Conservation (phyloP, 2,329 filamentous ascomycete genomes). For the Drechslera avenae region DNA sequence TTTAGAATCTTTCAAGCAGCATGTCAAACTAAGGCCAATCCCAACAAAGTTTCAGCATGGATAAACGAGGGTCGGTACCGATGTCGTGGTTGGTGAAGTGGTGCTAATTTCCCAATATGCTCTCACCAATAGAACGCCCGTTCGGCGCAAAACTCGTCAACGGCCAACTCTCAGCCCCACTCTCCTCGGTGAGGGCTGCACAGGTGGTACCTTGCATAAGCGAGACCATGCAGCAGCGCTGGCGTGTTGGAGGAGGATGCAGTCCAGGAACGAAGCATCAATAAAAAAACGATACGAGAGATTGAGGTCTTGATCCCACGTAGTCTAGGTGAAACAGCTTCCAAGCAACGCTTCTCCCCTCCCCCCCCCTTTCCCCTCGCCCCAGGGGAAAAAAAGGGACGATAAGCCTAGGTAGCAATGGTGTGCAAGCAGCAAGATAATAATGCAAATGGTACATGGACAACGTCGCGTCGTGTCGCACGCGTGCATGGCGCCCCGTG, state of each 20-base stretch:
- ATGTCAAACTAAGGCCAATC: background rate
- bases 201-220: constrained; percentile 19
- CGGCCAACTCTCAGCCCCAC: constrained; percentile 2
- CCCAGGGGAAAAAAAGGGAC: too few relatives aligned
- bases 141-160: background rate
- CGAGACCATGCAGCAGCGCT: constrained; percentile 1
- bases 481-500: too few relatives aligned
- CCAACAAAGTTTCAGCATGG: background rate
- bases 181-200: background rate
- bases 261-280: too few relatives aligned
- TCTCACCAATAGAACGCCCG: background rate
- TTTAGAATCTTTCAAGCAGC: background rate
- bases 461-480: too few relatives aligned
- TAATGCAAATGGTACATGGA: too few relatives aligned
- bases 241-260: too few relatives aligned
- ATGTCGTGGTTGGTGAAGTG: background rate
- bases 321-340: too few relatives aligned
- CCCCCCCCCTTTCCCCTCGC: too few relatives aligned
- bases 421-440: too few relatives aligned
- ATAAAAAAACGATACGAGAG: too few relatives aligned
- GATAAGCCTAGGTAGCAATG: too few relatives aligned
- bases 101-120: background rate
- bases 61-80: background rate
- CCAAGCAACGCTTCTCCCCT: too few relatives aligned
- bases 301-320: background rate